These are phyloP conservation scores for Moesziomyces aphidis DNA, from an alignment of 1,284 basidiomycete genomes.

Conservation along the genomic window DNA sequence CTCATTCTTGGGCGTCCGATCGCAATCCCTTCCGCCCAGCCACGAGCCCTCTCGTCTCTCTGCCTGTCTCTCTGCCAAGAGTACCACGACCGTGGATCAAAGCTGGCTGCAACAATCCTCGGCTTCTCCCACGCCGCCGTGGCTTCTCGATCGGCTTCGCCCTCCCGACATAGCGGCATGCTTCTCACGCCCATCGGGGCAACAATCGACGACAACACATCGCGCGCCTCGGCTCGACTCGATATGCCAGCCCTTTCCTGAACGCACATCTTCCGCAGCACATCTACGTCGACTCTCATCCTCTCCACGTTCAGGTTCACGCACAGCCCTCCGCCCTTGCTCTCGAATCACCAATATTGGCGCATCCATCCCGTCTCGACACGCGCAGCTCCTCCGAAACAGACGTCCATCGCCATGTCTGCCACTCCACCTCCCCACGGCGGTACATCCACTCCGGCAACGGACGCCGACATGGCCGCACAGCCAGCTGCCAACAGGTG, in stretches of 20 bases:
- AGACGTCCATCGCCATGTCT: slow-evolving; percentile 11
- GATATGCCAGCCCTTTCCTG: background rate
- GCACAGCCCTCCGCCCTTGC: background rate
- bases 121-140: background rate
- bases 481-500: slow-evolving; percentile 22
- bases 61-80: no score
- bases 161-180: background rate
- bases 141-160: background rate
- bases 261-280: no score
- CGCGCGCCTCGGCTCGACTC: background rate
- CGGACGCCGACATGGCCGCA: slow-evolving; percentile 8
- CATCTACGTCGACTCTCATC: no score
- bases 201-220: background rate
- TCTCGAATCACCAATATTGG: background rate
- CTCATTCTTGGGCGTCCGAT: background rate
- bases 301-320: background rate
- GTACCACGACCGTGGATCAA: no score
- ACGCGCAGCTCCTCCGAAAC: no score
- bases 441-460: slow-evolving; percentile 2
- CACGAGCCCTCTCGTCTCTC: background rate
- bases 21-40: background rate
- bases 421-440: slow-evolving; percentile 22
- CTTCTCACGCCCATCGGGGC: background rate
- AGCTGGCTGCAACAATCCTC: background rate
- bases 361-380: no score